These are phyloP conservation scores for Phlegmacium glaucopus DNA, from an alignment of 768 basidiomycete species.

Conservation along the genomic window DNA sequence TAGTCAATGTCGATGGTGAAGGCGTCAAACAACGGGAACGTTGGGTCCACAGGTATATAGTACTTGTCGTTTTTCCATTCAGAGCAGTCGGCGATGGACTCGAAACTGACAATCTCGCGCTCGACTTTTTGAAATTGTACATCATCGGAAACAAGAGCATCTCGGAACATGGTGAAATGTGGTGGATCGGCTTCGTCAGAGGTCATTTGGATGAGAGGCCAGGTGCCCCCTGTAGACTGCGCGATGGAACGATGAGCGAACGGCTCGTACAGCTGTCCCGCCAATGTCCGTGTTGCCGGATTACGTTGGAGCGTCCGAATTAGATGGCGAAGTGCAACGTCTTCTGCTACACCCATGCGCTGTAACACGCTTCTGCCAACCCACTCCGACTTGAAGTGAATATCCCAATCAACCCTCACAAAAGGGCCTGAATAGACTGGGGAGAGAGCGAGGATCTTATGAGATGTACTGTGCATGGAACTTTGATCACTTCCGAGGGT, in stretches of 20 bases:
- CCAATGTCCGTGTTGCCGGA: conserved; percentile 2
- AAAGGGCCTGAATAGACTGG: conserved; percentile 1
- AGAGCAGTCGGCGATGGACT: background rate
- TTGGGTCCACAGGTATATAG: background rate
- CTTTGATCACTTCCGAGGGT: background rate
- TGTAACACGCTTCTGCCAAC: background rate
- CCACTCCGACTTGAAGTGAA: conserved; percentile 10
- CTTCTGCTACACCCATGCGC: background rate
- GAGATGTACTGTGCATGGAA: background rate
- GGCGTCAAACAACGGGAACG: background rate
- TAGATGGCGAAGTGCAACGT: conserved; percentile 1
- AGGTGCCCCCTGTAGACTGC: background rate
- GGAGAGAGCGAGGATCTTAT: conserved; percentile 1
- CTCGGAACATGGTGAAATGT: background rate
- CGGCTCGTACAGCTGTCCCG: conserved; percentile 5
- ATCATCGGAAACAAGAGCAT: background rate
- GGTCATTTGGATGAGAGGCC: conserved; percentile 1
- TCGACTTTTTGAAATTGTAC: conserved; percentile 1
- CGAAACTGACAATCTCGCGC: conserved; percentile 4
- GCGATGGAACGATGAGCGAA: conserved; percentile 4
- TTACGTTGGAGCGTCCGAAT: background rate
- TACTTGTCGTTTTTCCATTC: background rate
- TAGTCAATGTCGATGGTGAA: background rate
- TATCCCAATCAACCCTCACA: background rate
- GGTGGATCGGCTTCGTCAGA: background rate